Evolutionary conservation across 441 rosid genomes (phyloP), one percentile per base, ranked within the genome.

Genomic region (Croton laevigatus): DNA sequence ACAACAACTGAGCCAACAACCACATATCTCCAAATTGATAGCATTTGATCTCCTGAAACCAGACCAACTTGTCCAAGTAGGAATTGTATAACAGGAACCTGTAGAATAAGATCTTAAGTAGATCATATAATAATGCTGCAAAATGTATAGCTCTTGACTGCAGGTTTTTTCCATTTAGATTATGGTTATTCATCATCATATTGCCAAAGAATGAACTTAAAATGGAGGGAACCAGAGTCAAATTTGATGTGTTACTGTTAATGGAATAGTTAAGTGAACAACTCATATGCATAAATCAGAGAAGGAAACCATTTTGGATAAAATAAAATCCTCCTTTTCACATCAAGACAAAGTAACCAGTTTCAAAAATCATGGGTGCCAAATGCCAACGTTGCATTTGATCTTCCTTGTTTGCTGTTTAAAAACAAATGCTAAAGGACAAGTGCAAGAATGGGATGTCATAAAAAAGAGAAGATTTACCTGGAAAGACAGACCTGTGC

Each of bases 401-500:
- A 7, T n/a, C 22, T 20, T 19, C 60, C 49, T 19, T 11, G 9
- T n/a, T 66, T 36, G 70, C 19, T 34, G 32, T 16, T 17, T 46
- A 61, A 61, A 70, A 19, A 36, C 14, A 36, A n/a, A 36, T 20
- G 1, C 51, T 19, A 23, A 48, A 37, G 2, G 34, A 17, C 5
- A 38, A 62, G 55, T 53, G 68, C 38, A n/a, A 0, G 57, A 46
- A 10, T 6, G 16, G 2, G 27, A 20, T 12, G 38, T 53, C 52
- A 37, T 27, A 27, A 27, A 19, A 17, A 65, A 16, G 6, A 49
- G 65, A 65, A 74, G 1, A 37, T 53, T 76, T 85, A 90, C 97
- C 97, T 94, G 98, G 77, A 94, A 94, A 78, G 98, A 94, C 66
- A 94, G 77, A 72, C 97, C 98, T 3, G 98, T 94, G 87, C 98